Conservation (phyloP, 1,284 basidiomycete genomes). For the Retiboletus flavoniger region DNA sequence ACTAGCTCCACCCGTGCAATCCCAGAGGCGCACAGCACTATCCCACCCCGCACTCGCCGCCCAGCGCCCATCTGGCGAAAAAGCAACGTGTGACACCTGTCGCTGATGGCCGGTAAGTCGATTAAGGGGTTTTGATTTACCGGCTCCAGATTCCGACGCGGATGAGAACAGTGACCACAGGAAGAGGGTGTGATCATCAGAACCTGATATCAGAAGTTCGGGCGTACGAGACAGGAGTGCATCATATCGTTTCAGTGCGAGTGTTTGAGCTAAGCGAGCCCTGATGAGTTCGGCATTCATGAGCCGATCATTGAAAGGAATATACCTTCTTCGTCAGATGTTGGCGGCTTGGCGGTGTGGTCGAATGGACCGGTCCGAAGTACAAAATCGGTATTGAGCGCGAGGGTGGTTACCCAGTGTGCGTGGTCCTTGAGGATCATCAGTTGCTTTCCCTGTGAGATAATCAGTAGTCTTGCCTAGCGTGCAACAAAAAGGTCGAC, state of each 20-base stretch:
- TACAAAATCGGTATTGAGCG: constrained; percentile 94
- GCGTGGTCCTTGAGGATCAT: constrained; percentile 92
- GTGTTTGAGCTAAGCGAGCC: constrained; percentile 58
- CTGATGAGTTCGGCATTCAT: neutral
- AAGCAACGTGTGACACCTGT: constrained; percentile 93
- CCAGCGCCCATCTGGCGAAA: constrained; percentile 92
- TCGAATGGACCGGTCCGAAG: constrained; percentile 95
- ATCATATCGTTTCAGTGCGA: constrained; percentile 76
- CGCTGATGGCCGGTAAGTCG: constrained; percentile 94
- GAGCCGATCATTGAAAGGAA: constrained; percentile 4
- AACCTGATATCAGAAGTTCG: constrained; percentile 89
- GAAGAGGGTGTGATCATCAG: constrained; percentile 94
- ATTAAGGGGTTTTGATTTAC: constrained; percentile 81
- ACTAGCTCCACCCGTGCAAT: constrained; percentile 40
- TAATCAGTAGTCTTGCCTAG: constrained; percentile 10
- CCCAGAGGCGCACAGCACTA: constrained; percentile 91
- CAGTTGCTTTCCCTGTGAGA: constrained; percentile 55
- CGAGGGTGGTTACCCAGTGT: constrained; percentile 97
- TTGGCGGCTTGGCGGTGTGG: constrained; percentile 74
- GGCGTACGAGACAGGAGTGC: constrained; percentile 65
- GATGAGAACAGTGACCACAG: constrained; percentile 80
- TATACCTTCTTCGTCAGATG: constrained; percentile 77
- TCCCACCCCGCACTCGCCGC: constrained; percentile 93
- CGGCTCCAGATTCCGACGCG: constrained; percentile 36
- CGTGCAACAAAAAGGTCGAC: constrained; percentile 39